Conservation (phyloP, 257 asterid genomes). For the Nicotiana tabacum region DNA sequence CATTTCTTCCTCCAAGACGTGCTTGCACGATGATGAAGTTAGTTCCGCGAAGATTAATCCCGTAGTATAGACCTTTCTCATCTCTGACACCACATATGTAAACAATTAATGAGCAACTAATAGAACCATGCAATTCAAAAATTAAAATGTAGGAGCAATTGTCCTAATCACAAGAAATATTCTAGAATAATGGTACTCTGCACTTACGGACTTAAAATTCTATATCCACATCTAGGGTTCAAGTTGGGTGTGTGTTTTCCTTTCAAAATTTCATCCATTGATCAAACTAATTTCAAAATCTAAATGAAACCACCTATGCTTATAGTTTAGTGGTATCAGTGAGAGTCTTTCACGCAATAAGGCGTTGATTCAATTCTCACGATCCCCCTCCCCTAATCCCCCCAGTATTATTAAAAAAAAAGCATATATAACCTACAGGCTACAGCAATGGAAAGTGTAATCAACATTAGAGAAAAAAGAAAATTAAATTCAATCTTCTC, state of each 20-base stretch:
- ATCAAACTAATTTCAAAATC: not conserved
- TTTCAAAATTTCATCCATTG: not conserved
- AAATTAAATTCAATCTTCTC: no score
- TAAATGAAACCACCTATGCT: not conserved
- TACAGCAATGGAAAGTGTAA: no score
- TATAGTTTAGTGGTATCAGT: not conserved
- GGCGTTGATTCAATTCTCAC: not conserved
- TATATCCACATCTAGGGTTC: not conserved
- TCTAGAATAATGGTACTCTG: not conserved
- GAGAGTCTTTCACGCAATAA: not conserved
- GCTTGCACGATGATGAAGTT: conserved; percentile 46
- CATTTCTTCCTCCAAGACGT: conserved; percentile 54
- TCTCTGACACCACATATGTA: conserved; percentile 31
- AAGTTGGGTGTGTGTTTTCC: not conserved
- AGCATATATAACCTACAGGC: no score
- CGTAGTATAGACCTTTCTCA: conserved; percentile 59
- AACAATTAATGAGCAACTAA: not conserved
- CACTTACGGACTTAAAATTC: not conserved
- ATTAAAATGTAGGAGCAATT: not conserved
- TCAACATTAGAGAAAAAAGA: no score
- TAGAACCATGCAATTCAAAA: not conserved
- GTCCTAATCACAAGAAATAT: not conserved
- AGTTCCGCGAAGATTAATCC: conserved; percentile 64
- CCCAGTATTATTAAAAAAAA: no score
- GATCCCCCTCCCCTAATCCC: not conserved